Evolutionary conservation across 495 filamentous ascomycete species (phyloP).

Genomic region (Aspergillus ostianus): DNA sequence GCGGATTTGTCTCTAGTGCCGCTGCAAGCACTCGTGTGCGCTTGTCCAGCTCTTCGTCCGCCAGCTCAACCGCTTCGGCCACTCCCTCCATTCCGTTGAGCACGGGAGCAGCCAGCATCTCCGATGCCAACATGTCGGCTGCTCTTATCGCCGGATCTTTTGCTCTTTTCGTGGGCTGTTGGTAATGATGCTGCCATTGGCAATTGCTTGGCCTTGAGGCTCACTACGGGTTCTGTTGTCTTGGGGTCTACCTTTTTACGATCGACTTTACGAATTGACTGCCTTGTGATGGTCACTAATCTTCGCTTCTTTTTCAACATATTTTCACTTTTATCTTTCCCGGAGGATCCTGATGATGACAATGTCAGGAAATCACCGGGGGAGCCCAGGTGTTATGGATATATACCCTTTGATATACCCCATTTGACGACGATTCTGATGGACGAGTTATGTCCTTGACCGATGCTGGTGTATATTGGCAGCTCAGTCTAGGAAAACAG

Average conservation of each 20-base stretch:
- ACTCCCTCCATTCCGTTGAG: constrained; percentile 6
- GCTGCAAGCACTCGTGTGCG: constrained; percentile 10
- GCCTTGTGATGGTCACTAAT: not conserved
- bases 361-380: too few species aligned
- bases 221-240: not conserved
- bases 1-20: constrained; percentile 10
- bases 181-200: constrained; percentile 18
- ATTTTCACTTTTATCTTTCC: not conserved
- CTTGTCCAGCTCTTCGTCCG: not conserved
- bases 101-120: constrained; percentile 23
- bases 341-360: not conserved
- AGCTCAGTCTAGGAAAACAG: too few species aligned
- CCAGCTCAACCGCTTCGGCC: constrained; percentile 19
- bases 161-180: constrained; percentile 37
- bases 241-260: not conserved
- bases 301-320: not conserved
- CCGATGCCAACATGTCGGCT: constrained; percentile 30
- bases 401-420: too few species aligned
- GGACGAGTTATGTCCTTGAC: too few species aligned
- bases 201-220: too few species aligned
- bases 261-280: too few species aligned
- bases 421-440: too few species aligned
- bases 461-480: too few species aligned
- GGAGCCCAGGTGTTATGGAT: too few species aligned
- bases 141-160: constrained; percentile 39